Conservation (phyloP, 441 rosid species). For the Sinapis alba region DNA sequence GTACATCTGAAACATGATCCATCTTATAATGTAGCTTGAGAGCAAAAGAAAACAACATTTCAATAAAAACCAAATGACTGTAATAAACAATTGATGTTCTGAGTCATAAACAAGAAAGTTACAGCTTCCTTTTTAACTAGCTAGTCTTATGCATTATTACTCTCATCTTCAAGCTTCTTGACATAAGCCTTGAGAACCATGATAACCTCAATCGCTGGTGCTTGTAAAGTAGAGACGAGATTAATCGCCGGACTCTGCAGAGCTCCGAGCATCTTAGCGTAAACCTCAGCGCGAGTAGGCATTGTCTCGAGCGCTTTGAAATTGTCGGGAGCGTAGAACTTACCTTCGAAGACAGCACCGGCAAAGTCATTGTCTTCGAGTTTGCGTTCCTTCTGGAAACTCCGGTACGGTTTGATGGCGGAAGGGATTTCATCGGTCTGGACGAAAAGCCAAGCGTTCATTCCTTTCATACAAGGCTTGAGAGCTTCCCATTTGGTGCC, state of each 20-base stretch:
- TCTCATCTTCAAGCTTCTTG: conserved; percentile 85
- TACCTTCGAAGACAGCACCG: conserved; percentile 92
- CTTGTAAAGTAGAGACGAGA: conserved; percentile 78
- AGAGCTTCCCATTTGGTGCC: conserved; percentile 85
- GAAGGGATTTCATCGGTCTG: conserved; percentile 88
- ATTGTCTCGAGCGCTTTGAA: conserved; percentile 70
- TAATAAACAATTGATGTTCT: conserved; percentile 19
- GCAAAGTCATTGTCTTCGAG: conserved; percentile 74
- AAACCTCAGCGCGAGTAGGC: conserved; percentile 87
- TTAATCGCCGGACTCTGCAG: conserved; percentile 76
- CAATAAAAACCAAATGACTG: conserved; percentile 27
- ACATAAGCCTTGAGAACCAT: conserved; percentile 87
- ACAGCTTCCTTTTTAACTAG: too few relatives aligned
- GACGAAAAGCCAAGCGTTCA: conserved; percentile 95
- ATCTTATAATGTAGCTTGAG: too few relatives aligned
- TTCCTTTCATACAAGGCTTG: conserved; percentile 92
- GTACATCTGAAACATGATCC: conserved; percentile 47
- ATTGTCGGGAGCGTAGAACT: conserved; percentile 77
- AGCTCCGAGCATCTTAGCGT: conserved; percentile 76
- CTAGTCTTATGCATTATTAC: conserved; percentile 33
- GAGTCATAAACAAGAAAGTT: conserved; percentile 18
- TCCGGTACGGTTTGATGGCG: conserved; percentile 82
- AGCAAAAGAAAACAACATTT: neutral
- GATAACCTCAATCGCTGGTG: conserved; percentile 82
- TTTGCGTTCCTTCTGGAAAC: conserved; percentile 74